These are phyloP conservation scores for Aspergillus olivimuriae DNA, from an alignment of 495 filamentous ascomycete species.

Conservation along the genomic window DNA sequence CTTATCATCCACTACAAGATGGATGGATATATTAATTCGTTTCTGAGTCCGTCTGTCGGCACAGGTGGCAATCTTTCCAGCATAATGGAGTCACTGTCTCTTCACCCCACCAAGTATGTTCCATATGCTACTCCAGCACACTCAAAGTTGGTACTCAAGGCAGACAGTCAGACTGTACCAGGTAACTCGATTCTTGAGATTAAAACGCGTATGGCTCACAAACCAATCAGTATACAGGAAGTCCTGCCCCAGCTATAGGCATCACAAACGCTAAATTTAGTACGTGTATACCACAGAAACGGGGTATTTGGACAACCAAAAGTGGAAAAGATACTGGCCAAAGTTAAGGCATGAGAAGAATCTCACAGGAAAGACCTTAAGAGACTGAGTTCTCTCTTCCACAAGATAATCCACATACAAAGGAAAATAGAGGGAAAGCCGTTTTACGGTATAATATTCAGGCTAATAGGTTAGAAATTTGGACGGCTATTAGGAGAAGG, in stretches of 20 bases:
- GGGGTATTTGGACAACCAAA: slow-evolving; percentile 33
- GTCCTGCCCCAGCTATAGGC: slow-evolving; percentile 50
- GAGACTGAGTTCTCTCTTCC: slow-evolving; percentile 28
- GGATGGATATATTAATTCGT: slow-evolving; percentile 41
- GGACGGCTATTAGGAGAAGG: slow-evolving; percentile 15
- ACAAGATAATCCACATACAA: slow-evolving; percentile 27
- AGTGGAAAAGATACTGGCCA: slow-evolving; percentile 30
- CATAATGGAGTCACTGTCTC: slow-evolving; percentile 23
- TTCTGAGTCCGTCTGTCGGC: too few relatives aligned
- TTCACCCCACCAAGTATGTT: slow-evolving; percentile 8
- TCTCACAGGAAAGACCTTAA: slow-evolving; percentile 26
- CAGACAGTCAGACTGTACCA: slow-evolving; percentile 27
- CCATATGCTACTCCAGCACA: slow-evolving; percentile 2
- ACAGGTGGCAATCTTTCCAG: slow-evolving; percentile 13
- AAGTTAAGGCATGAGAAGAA: slow-evolving; percentile 33
- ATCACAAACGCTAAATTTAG: slow-evolving; percentile 44
- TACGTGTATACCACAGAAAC: slow-evolving; percentile 38
- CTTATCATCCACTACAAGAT: slow-evolving; percentile 43
- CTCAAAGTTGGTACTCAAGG: slow-evolving; percentile 26
- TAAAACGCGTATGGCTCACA: slow-evolving; percentile 40
- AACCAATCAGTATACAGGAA: too few relatives aligned
- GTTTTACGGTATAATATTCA: slow-evolving; percentile 23
- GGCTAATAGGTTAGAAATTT: slow-evolving; percentile 22
- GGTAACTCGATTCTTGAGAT: slow-evolving; percentile 38
- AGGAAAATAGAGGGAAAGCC: slow-evolving; percentile 23